Evolutionary conservation across 2,329 filamentous ascomycete genomes (phyloP).

Genomic region (Chalaropsis ovoidea): DNA sequence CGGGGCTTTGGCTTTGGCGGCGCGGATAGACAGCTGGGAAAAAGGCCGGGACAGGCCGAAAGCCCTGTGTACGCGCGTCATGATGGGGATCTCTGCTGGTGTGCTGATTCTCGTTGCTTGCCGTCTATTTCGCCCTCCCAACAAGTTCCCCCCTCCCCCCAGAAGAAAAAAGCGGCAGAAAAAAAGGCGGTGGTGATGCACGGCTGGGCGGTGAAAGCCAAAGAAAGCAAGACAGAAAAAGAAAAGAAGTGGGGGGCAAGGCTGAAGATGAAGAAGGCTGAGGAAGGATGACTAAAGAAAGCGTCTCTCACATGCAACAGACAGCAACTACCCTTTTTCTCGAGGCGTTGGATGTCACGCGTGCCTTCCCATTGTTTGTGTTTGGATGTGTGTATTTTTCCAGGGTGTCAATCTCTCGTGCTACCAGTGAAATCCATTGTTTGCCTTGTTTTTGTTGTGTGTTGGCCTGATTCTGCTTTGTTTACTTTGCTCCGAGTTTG

Average conservation of each 20-base stretch:
- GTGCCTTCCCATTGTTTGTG: slow-evolving; percentile 4
- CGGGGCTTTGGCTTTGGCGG: not conserved
- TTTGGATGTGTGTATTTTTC: not conserved
- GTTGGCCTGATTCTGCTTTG: not conserved
- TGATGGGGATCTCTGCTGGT: not conserved
- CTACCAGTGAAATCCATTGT: not conserved
- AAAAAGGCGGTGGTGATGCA: slow-evolving; percentile 10
- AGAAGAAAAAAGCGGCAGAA: slow-evolving; percentile 7
- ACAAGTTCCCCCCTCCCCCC: not conserved
- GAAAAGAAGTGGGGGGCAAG: not conserved
- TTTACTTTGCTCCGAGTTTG: not conserved
- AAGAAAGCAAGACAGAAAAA: not conserved
- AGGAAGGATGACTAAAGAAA: not conserved
- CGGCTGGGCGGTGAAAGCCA: not conserved
- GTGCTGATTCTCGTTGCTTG: not conserved
- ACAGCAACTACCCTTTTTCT: not conserved
- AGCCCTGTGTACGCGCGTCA: not conserved
- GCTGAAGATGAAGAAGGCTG: not conserved
- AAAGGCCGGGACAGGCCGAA: not conserved
- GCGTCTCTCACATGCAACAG: not conserved
- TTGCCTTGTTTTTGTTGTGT: not conserved
- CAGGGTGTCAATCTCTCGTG: not conserved
- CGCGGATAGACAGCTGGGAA: not conserved
- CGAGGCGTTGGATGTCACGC: not conserved
- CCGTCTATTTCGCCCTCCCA: not conserved